These are phyloP conservation scores for Caloboletus inedulis DNA, from an alignment of 1,284 basidiomycete genomes.

Conservation along the genomic window DNA sequence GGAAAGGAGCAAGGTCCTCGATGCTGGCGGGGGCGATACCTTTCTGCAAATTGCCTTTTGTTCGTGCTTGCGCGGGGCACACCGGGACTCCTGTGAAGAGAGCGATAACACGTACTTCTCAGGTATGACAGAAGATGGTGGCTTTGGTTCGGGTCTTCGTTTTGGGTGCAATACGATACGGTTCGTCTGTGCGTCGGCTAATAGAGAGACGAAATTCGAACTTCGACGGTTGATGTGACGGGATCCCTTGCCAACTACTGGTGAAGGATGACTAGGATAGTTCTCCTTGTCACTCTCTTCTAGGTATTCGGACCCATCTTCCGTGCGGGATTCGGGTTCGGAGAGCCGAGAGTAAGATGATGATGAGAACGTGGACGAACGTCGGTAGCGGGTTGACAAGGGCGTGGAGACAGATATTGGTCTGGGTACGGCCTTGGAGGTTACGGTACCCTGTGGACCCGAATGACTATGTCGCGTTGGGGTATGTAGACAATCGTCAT, in stretches of 20 bases:
- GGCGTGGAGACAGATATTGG: slow-evolving; percentile 3
- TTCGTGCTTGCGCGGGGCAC: slow-evolving; percentile 14
- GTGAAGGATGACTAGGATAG: slow-evolving; percentile 9
- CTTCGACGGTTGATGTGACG: slow-evolving; percentile 16
- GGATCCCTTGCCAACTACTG: slow-evolving; percentile 1
- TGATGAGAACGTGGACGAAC: slow-evolving; percentile 12
- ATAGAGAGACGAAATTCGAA: slow-evolving; percentile 41
- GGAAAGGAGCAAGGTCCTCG: slow-evolving; percentile 31
- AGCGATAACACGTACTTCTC: slow-evolving; percentile 14
- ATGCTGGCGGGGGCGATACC: slow-evolving; percentile 5
- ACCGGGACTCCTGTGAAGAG: slow-evolving; percentile 16
- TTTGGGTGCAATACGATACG: slow-evolving; percentile 38
- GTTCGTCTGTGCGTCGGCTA: slow-evolving; percentile 44
- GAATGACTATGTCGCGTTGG: not conserved
- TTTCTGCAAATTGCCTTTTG: slow-evolving; percentile 6
- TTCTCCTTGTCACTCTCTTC: slow-evolving; percentile 30
- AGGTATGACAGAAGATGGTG: slow-evolving; percentile 12
- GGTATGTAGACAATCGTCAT: slow-evolving; percentile 1
- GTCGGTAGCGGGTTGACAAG: slow-evolving; percentile 1
- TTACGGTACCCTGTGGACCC: not conserved
- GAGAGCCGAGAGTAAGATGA: slow-evolving; percentile 15
- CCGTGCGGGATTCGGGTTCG: slow-evolving; percentile 18
- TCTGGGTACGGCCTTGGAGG: not conserved
- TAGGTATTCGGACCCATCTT: slow-evolving; percentile 25
- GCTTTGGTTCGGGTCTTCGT: slow-evolving; percentile 6